Percentiles rank a stretch among this genome's conserved stretches.
Conservation (phyloP, 75 land plant species). For the Adiantum capillusveneris region DNA sequence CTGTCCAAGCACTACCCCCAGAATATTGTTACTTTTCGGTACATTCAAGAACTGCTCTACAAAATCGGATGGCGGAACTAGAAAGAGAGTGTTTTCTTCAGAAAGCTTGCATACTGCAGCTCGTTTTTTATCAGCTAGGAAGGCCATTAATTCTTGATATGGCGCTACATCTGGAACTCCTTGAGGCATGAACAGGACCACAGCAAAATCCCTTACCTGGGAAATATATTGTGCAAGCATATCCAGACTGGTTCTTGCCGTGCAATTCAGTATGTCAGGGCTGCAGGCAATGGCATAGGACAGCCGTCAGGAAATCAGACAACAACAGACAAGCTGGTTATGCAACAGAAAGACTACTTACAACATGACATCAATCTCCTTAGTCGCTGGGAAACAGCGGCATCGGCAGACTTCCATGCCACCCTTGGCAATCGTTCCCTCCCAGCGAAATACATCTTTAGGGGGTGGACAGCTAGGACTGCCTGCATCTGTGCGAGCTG, state of each 20-base stretch:
- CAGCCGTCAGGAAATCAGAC: neutral
- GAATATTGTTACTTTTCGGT: constrained; percentile 72
- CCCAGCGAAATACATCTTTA: constrained; percentile 39
- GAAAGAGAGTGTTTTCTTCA: constrained; percentile 71
- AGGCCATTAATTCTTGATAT: constrained; percentile 89
- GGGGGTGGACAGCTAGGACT: neutral
- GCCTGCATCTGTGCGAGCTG: neutral
- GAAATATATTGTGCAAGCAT: constrained; percentile 87
- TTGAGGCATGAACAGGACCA: constrained; percentile 86
- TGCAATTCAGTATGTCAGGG: constrained; percentile 80
- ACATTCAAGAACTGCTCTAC: constrained; percentile 82
- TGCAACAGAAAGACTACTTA: constrained; percentile 36
- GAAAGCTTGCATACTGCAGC: constrained; percentile 81
- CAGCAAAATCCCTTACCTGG: constrained; percentile 58
- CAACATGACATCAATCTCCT: constrained; percentile 55
- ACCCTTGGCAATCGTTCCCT: constrained; percentile 91
- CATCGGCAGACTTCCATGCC: constrained; percentile 87
- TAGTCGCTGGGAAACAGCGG: constrained; percentile 84
- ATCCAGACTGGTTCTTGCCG: constrained; percentile 85
- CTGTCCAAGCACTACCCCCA: constrained; percentile 78
- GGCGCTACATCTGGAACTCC: constrained; percentile 60
- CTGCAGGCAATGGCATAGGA: constrained; percentile 30
- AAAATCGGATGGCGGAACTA: constrained; percentile 93
- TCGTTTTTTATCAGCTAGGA: constrained; percentile 79
- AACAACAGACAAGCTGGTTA: neutral